Evolutionary conservation across 495 filamentous ascomycete genomes (phyloP).

Genomic region (Penicillium steckii): DNA sequence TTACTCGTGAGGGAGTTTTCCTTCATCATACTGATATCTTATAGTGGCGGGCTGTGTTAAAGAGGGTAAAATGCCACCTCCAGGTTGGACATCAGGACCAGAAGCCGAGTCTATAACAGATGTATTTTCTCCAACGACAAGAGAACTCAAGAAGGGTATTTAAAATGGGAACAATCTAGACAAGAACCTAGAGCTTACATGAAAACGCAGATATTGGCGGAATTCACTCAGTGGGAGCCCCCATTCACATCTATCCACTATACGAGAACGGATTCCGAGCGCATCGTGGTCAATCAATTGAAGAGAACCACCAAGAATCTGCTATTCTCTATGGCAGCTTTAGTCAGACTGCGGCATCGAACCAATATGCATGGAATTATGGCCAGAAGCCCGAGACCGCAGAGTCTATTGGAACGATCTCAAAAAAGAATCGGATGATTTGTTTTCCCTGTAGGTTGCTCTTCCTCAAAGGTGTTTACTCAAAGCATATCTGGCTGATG

Average conservation of each 20-base stretch:
- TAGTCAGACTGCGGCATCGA: constrained; percentile 41
- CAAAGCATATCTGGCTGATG: neutral
- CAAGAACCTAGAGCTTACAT: neutral
- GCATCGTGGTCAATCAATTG: constrained; percentile 43
- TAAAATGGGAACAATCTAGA: neutral
- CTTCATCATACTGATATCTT: constrained; percentile 19
- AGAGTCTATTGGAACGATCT: constrained; percentile 41
- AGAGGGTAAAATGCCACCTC: constrained; percentile 42
- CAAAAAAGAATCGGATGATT: constrained; percentile 54
- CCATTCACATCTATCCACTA: constrained; percentile 55
- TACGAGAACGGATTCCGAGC: constrained; percentile 55
- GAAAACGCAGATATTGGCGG: constrained; percentile 32
- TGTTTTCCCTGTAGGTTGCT: constrained; percentile 47
- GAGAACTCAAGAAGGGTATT: constrained; percentile 5
- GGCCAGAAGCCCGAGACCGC: constrained; percentile 34
- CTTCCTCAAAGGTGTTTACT: neutral
- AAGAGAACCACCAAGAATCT: constrained; percentile 49
- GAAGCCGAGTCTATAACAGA: constrained; percentile 22
- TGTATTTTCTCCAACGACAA: constrained; percentile 15
- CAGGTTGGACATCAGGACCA: constrained; percentile 41
- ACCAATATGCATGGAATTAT: constrained; percentile 48
- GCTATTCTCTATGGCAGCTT: constrained; percentile 50
- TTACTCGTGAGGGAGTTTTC: constrained; percentile 2
- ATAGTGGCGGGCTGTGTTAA: constrained; percentile 34
- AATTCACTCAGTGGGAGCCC: constrained; percentile 46